A percentile compares a stretch with the other conserved stretches of the same genome.
Evolutionary conservation across 768 basidiomycete genomes (phyloP).

Genomic region (Tulasnella sp.): DNA sequence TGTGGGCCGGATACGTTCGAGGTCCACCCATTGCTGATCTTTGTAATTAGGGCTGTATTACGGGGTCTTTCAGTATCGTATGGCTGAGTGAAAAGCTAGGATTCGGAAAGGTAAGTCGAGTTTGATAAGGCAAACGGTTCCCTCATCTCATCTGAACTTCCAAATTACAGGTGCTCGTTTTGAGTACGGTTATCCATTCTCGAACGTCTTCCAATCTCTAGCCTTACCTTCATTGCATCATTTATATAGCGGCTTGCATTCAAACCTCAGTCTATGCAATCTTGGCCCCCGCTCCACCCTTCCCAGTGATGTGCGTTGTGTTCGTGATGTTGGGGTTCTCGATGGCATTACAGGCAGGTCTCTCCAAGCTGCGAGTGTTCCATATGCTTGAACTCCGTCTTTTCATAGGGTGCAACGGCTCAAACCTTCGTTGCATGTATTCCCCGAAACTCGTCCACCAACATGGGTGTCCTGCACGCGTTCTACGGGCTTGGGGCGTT

Average conservation of each 20-base stretch:
- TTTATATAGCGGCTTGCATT: slow-evolving; percentile 45
- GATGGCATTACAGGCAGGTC: slow-evolving; percentile 41
- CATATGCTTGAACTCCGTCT: neutral
- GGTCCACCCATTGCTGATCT: neutral
- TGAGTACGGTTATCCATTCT: neutral
- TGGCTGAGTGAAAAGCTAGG: slow-evolving; percentile 35
- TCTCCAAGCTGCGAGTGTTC: slow-evolving; percentile 47
- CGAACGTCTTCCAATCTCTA: neutral
- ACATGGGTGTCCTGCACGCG: slow-evolving; percentile 72
- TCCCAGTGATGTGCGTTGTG: slow-evolving; percentile 61
- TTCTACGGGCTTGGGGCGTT: slow-evolving; percentile 63
- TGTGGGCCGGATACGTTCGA: neutral
- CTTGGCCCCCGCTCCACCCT: slow-evolving; percentile 61
- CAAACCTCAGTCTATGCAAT: slow-evolving; percentile 61
- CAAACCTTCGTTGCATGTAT: slow-evolving; percentile 70
- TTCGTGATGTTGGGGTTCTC: slow-evolving; percentile 58
- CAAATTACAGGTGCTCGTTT: neutral
- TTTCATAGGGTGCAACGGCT: slow-evolving; percentile 49
- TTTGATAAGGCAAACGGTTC: neutral
- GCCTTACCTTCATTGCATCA: neutral
- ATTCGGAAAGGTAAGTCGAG: slow-evolving; percentile 35
- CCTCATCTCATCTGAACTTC: neutral
- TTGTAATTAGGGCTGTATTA: slow-evolving; percentile 31
- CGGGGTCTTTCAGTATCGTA: slow-evolving; percentile 23
- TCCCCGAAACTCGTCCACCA: slow-evolving; percentile 57